Conservation (phyloP, 1,139 yeast species). For the Blastobotrys apis region DNA sequence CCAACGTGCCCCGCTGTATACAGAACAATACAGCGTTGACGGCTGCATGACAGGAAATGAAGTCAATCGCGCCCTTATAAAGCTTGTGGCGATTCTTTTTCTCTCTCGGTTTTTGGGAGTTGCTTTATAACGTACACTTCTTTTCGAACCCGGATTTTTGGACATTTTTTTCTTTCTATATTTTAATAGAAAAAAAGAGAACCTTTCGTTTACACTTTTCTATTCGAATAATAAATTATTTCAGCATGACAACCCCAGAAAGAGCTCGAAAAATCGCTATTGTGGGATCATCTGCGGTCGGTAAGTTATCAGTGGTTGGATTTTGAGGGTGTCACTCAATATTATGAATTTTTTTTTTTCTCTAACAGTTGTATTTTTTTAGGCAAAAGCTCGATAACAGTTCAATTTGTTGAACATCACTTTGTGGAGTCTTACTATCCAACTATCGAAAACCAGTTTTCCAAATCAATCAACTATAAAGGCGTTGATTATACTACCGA, state of each 20-base stretch:
- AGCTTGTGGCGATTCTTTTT: no score
- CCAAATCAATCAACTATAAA: conserved; percentile 63
- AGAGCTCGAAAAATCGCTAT: conserved; percentile 77
- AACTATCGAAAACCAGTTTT: conserved; percentile 85
- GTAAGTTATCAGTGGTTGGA: conserved; percentile 1
- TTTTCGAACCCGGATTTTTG: no score
- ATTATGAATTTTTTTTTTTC: no score
- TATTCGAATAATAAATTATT: no score
- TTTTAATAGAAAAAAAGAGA: not conserved
- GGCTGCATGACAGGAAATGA: no score
- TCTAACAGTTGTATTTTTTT: not conserved
- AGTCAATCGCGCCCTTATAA: no score
- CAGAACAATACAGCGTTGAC: no score
- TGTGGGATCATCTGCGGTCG: conserved; percentile 87
- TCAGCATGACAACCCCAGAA: conserved; percentile 30
- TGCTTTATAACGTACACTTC: no score
- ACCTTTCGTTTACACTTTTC: no score
- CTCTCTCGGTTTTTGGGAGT: no score
- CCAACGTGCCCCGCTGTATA: no score
- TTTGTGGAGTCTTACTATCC: conserved; percentile 90
- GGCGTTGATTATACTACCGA: conserved; percentile 80
- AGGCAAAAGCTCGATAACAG: conserved; percentile 78
- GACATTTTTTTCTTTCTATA: not conserved
- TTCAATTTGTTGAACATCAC: conserved; percentile 82
- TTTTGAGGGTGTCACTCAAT: not conserved